Conservation (phyloP, 2,329 filamentous ascomycete genomes). For the Hypoxylon sp. region DNA sequence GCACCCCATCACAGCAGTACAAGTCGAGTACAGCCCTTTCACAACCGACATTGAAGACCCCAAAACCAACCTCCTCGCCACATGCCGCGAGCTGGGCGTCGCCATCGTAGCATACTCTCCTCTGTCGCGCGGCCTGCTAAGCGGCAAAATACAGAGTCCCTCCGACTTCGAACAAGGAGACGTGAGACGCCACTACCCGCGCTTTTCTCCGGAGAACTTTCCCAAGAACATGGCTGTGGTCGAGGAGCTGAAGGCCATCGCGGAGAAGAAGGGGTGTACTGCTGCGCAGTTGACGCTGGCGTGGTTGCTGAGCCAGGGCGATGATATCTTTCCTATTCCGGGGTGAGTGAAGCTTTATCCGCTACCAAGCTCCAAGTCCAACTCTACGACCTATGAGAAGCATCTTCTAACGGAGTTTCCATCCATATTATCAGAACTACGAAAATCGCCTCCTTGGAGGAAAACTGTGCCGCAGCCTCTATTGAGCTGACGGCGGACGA, state of each 20-base stretch:
- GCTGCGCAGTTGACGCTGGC: constrained; percentile 64
- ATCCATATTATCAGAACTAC: constrained; percentile 26
- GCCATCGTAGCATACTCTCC: constrained; percentile 57
- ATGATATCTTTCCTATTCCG: constrained; percentile 44
- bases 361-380: not conserved
- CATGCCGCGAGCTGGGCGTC: constrained; percentile 60
- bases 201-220: constrained; percentile 59
- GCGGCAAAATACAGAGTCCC: constrained; percentile 60
- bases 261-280: constrained; percentile 61
- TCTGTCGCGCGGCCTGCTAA: constrained; percentile 61
- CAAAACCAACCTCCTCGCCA: constrained; percentile 52
- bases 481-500: constrained; percentile 52
- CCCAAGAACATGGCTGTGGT: constrained; percentile 64
- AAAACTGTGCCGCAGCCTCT: constrained; percentile 49
- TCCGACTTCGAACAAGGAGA: constrained; percentile 62
- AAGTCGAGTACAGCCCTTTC: constrained; percentile 68
- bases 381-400: not conserved
- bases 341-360: constrained; percentile 34
- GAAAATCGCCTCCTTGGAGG: constrained; percentile 38
- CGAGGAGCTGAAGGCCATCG: constrained; percentile 59
- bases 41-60: constrained; percentile 62
- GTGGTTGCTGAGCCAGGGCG: constrained; percentile 58
- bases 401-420: not conserved
- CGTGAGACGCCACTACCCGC: constrained; percentile 56
- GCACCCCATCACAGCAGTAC: constrained; percentile 63